Evolutionary conservation across 2,329 filamentous ascomycete genomes (phyloP), one percentile per base, ranked within the genome.

Genomic region (Escovopsis sp.): DNA sequence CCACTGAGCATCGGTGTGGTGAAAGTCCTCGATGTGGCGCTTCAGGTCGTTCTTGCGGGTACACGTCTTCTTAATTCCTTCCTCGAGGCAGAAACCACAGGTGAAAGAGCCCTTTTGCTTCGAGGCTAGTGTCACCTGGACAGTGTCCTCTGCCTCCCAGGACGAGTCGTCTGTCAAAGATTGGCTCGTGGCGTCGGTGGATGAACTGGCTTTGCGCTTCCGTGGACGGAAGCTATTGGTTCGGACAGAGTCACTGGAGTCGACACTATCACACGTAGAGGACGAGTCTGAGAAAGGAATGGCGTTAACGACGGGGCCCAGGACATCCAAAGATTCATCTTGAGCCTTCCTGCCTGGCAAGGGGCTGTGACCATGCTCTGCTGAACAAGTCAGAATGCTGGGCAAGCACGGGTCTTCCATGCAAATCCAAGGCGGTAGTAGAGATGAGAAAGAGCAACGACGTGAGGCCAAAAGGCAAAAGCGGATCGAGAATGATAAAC

Each of bases 1-100:
- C 65, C 65, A 70, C 45, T 68, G 62, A 4, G 64, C 61, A 43
- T 70, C 64, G 43, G 60, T 65, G 45, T 66, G 64, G 49, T 70
- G 67, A 41, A 68, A 68, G 46, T 67, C 61, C 43, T 68, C 64
- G 32, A 70, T 67, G 42, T 70, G 67, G 11, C 67, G 62, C 49
- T 69, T 69, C 39, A 70, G 53, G 44, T 70, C 67, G 45, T 68
- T 67, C 47, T 68, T 67, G 11, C 66, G 62, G 6, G 63, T 66
- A 46, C 64, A 67, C 4, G 64, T 64, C 49, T 65, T 62, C 41
- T 58, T 49, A 41, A 67, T 64, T 36, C 55, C 55, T 43, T 57
- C 60, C 48, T 68, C 66, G 33, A 58, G 57, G 49, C 66, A 69
- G 43, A 68, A 67, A 9, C 56, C 57, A 45, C 57, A 60, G 43